A percentile compares a stretch with the other conserved stretches of the same genome.
phyloP scores from a whole-genome alignment of 148 eudicot genomes.

The Nepenthes mirabilis region DNA sequence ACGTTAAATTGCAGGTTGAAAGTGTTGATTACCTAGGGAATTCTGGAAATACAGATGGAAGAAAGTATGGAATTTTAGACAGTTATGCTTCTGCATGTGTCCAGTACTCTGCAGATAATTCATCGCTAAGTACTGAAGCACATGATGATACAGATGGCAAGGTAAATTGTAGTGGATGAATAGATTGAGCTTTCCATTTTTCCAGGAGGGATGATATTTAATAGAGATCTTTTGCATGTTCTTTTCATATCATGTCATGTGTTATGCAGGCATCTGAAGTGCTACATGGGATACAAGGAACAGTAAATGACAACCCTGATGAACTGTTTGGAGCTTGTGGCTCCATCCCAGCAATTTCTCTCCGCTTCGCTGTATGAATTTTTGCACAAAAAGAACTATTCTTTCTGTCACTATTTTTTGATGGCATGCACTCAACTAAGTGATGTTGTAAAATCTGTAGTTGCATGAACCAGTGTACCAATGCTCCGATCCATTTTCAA shows the following conservation, averaged over 20 bases:
- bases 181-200: background rate
- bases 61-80: constrained; percentile 9
- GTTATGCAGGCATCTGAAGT: constrained; percentile 20
- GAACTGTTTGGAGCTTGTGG: constrained; percentile 22
- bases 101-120: constrained; percentile 18
- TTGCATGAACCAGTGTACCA: no score
- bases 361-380: constrained; percentile 71
- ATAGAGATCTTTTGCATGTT: no score
- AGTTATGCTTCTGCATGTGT: constrained; percentile 11
- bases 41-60: constrained; percentile 12
- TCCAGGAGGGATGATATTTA: background rate
- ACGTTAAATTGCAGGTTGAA: constrained; percentile 45
- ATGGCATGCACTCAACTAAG: background rate
- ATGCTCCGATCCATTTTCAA: no score
- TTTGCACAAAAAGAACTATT: background rate
- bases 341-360: constrained; percentile 26
- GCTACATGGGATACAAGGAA: constrained; percentile 6
- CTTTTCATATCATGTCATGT: constrained; percentile 1
- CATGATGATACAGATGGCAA: constrained; percentile 13
- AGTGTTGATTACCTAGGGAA: constrained; percentile 32
- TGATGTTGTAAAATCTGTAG: no score
- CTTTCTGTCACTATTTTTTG: background rate
- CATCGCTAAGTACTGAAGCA: constrained; percentile 15
- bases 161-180: constrained; percentile 11
- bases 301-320: constrained; percentile 12